Conservation (phyloP, 352 stramenopile species). For the Phytophthora multivora region DNA sequence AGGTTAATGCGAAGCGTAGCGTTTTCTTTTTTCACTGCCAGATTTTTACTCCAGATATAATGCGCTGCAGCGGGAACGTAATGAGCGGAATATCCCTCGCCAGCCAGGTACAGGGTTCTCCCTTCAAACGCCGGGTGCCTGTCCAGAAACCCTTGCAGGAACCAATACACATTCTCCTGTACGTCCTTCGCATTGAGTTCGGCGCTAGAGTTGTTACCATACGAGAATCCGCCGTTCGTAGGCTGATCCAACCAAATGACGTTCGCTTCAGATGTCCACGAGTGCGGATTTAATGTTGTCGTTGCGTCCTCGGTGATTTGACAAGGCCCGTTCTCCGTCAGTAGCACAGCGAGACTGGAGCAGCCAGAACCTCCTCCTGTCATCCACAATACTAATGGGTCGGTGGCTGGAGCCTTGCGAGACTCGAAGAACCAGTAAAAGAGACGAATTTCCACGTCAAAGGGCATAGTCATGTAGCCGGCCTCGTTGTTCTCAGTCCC, state of each 20-base stretch:
- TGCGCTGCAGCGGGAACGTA: constrained; percentile 58
- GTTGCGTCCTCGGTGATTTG: constrained; percentile 37
- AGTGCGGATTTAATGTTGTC: constrained; percentile 48
- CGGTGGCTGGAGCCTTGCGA: constrained; percentile 43
- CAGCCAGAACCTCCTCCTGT: constrained; percentile 45
- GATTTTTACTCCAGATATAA: constrained; percentile 45
- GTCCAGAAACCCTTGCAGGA: constrained; percentile 55
- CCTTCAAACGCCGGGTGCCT: constrained; percentile 57
- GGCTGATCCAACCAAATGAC: constrained; percentile 70
- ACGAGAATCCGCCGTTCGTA: constrained; percentile 53
- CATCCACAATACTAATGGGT: constrained; percentile 79
- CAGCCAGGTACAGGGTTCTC: constrained; percentile 53
- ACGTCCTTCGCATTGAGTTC: constrained; percentile 40
- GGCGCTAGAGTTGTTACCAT: constrained; percentile 18
- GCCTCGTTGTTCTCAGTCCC: constrained; percentile 46
- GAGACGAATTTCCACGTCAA: constrained; percentile 44
- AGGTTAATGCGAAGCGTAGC: constrained; percentile 44
- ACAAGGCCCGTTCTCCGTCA: constrained; percentile 66
- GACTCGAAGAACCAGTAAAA: constrained; percentile 76
- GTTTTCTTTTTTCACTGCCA: constrained; percentile 12
- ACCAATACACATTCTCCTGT: constrained; percentile 54
- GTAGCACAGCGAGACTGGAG: constrained; percentile 46
- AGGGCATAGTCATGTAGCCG: constrained; percentile 46
- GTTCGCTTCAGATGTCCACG: constrained; percentile 61
- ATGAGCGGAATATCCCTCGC: constrained; percentile 62